phyloP scores from a whole-genome alignment of 805 yeast genomes.

The Millerozyma miso region DNA sequence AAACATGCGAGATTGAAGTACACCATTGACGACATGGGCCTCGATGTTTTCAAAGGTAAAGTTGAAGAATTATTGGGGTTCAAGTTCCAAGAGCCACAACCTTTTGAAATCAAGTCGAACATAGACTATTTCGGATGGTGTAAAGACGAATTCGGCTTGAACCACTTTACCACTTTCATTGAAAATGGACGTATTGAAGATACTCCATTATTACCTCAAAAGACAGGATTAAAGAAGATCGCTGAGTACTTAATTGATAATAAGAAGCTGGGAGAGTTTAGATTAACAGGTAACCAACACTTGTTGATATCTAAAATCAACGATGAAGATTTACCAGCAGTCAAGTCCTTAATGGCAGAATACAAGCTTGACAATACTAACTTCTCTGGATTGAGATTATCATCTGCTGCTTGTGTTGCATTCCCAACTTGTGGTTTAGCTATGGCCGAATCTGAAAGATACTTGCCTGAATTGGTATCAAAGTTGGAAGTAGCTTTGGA shows the following conservation, averaged over 20 bases:
- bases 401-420: slow-evolving; percentile 96
- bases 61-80: slow-evolving; percentile 83
- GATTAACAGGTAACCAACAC: slow-evolving; percentile 96
- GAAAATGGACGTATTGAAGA: slow-evolving; percentile 97
- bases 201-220: slow-evolving; percentile 84
- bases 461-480: slow-evolving; percentile 74
- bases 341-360: slow-evolving; percentile 62
- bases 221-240: slow-evolving; percentile 75
- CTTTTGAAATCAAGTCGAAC: slow-evolving; percentile 78
- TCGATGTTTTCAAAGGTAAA: slow-evolving; percentile 70
- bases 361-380: slow-evolving; percentile 81
- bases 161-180: slow-evolving; percentile 90
- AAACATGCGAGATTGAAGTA: slow-evolving; percentile 97
- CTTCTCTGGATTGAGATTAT: slow-evolving; percentile 78
- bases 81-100: slow-evolving; percentile 63
- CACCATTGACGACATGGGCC: slow-evolving; percentile 92
- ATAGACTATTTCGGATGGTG: slow-evolving; percentile 93
- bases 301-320: slow-evolving; percentile 68
- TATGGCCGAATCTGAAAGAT: slow-evolving; percentile 97
- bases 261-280: slow-evolving; percentile 71
- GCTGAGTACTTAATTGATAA: slow-evolving; percentile 62
- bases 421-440: slow-evolving; percentile 98
- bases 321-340: slow-evolving; percentile 58
- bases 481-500: slow-evolving; percentile 85
- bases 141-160: slow-evolving; percentile 74